Conservation (phyloP, 345 rosid genomes). For the Syzygium oleosum region DNA sequence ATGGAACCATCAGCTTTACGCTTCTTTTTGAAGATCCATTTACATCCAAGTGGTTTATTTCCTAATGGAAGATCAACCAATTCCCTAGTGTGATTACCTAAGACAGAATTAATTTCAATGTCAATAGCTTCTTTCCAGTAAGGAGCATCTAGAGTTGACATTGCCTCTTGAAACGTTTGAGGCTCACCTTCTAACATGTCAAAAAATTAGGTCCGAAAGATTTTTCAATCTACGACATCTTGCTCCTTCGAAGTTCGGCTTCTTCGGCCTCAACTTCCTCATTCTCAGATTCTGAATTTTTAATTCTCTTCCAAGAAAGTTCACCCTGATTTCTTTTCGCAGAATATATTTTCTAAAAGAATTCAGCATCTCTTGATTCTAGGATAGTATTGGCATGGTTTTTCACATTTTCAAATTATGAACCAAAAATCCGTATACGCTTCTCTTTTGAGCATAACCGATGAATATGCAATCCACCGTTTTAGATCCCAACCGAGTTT, state of each 20-base stretch:
- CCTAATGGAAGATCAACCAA: neutral
- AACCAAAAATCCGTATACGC: neutral
- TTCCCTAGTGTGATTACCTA: neutral
- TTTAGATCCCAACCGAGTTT: neutral
- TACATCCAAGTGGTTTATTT: neutral
- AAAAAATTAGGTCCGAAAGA: neutral
- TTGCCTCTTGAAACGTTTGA: neutral
- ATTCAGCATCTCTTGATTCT: neutral
- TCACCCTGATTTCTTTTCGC: too few species aligned
- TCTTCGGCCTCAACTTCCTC: neutral
- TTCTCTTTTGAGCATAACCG: neutral
- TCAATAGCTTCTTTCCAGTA: neutral
- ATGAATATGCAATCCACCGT: neutral
- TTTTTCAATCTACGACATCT: neutral
- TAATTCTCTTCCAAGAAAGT: too few species aligned
- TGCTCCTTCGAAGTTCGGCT: neutral
- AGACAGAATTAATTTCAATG: neutral
- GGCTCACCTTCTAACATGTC: accelerated
- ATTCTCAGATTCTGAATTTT: too few species aligned
- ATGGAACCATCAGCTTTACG: neutral
- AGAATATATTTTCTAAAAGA: neutral
- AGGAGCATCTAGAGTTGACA: neutral
- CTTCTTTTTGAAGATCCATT: neutral
- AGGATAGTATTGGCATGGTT: neutral
- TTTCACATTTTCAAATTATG: neutral